Percentiles rank a stretch among this genome's conserved stretches.
Conservation (phyloP, 2,329 filamentous ascomycete genomes). For the Diaporthe caulivora region DNA sequence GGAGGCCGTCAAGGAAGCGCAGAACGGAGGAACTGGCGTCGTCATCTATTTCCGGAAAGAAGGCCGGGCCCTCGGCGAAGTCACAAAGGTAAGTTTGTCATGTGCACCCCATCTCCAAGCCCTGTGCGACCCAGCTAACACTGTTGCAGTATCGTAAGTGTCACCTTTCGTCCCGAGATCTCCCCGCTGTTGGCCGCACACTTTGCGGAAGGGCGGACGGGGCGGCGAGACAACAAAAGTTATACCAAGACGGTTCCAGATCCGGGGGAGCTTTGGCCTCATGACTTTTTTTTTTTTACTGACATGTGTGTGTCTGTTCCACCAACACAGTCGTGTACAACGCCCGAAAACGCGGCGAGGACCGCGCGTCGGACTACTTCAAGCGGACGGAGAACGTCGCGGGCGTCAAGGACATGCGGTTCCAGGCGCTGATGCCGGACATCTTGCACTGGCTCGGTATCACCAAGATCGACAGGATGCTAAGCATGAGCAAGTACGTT, state of each 20-base stretch:
- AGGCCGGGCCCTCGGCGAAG: conserved; percentile 92
- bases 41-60: conserved; percentile 99
- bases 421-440: conserved; percentile 98
- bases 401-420: conserved; percentile 96
- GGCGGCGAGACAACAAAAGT: background rate
- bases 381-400: conserved; percentile 98
- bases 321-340: conserved; percentile 74
- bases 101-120: background rate
- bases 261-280: background rate
- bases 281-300: background rate
- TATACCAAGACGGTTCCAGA: background rate
- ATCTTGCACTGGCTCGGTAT: conserved; percentile 98
- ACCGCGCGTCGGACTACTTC: conserved; percentile 93
- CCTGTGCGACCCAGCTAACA: conserved; percentile 48
- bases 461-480: conserved; percentile 97
- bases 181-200: conserved; percentile 26
- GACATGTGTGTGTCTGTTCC: background rate
- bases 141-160: conserved; percentile 59
- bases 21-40: conserved; percentile 91
- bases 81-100: conserved; percentile 81
- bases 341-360: conserved; percentile 81
- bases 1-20: conserved; percentile 96
- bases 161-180: background rate
- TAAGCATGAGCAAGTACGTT: conserved; percentile 95
- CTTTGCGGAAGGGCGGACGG: background rate